A percentile compares a stretch with the other conserved stretches of the same genome.
These are phyloP conservation scores for Dioszegia hungarica DNA, from an alignment of 768 basidiomycete genomes.

Conservation along the genomic window DNA sequence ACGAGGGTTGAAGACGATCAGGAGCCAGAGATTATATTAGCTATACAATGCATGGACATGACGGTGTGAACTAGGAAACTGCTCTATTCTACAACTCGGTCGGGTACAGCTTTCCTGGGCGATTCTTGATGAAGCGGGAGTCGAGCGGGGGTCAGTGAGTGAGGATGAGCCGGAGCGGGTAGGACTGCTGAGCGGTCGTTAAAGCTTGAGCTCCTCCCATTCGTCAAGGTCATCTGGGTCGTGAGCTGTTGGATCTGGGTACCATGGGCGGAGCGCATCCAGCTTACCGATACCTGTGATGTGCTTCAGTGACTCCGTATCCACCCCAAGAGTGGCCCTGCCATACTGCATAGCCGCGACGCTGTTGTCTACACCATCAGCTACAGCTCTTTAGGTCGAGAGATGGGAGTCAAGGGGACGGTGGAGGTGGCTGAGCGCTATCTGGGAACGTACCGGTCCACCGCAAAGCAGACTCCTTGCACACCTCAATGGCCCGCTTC, in stretches of 20 bases:
- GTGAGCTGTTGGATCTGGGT: background rate
- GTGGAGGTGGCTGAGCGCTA: too few species aligned
- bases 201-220: conserved; percentile 10
- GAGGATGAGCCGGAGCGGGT: background rate
- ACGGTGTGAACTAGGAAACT: too few species aligned
- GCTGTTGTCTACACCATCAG: conserved; percentile 24
- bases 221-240: conserved; percentile 3
- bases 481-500: conserved; percentile 64
- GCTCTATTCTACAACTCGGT: too few species aligned
- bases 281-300: conserved; percentile 32
- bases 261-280: background rate
- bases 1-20: too few species aligned
- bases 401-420: background rate
- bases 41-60: too few species aligned
- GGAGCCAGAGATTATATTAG: too few species aligned
- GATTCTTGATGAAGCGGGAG: background rate
- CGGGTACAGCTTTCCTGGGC: too few species aligned
- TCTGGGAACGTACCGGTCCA: conserved; percentile 80
- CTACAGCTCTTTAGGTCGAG: background rate
- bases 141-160: background rate
- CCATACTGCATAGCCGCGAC: conserved; percentile 23
- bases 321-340: conserved; percentile 7
- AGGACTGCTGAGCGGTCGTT: background rate
- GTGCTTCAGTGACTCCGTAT: conserved; percentile 10
- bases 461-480: conserved; percentile 74